Percentiles rank a stretch among this genome's conserved stretches.
These are phyloP conservation scores for Candida nonsorbophila DNA, from an alignment of 805 yeast species.

Conservation along the genomic window DNA sequence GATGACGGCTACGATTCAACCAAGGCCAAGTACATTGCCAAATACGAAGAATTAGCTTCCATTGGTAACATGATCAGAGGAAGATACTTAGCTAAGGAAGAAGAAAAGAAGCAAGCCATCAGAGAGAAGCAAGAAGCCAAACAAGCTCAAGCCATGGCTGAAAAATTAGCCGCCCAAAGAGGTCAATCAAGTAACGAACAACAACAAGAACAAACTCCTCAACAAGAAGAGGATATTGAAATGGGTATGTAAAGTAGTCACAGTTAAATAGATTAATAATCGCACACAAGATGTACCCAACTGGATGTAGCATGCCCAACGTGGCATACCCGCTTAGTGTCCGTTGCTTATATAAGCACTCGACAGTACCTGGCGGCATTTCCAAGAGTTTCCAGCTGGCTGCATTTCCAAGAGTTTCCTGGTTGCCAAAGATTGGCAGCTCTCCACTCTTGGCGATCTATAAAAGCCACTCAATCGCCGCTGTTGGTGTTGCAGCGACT, in stretches of 20 bases:
- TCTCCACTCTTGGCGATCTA: too few species aligned
- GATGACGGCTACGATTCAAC: conserved; percentile 95
- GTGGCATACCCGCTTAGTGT: too few species aligned
- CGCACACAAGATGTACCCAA: too few species aligned
- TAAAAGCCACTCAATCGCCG: too few species aligned
- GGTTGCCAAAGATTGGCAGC: too few species aligned
- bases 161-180: conserved; percentile 76
- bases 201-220: conserved; percentile 15
- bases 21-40: conserved; percentile 96
- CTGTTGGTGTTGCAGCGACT: too few species aligned
- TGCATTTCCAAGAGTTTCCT: too few species aligned
- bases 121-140: conserved; percentile 85
- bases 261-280: too few species aligned
- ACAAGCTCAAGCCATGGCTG: conserved; percentile 78
- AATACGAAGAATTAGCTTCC: conserved; percentile 93
- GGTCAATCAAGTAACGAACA: conserved; percentile 34
- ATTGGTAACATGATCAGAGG: conserved; percentile 94
- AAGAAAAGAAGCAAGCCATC: conserved; percentile 87
- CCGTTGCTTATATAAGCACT: too few species aligned
- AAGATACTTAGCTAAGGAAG: conserved; percentile 89
- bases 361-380: too few species aligned
- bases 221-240: conserved; percentile 25
- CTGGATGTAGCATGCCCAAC: too few species aligned
- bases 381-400: too few species aligned
- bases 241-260: conserved; percentile 29